Base-by-base conservation (phyloP, 2,329 filamentous ascomycete species). In the Aureobasidium sp. region DNA sequence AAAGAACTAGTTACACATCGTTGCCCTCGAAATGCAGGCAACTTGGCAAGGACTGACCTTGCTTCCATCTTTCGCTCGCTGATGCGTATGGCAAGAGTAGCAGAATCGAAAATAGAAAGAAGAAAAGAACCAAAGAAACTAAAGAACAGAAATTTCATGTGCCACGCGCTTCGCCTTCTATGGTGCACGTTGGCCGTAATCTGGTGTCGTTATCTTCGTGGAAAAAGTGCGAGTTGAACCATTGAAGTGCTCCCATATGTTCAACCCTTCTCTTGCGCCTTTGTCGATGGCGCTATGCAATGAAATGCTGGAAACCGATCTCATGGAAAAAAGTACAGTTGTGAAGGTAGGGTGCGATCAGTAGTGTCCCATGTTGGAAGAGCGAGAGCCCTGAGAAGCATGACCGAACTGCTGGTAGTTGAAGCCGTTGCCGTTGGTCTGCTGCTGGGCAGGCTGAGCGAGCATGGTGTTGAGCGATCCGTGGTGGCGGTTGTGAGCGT, bases 391-490 rank as follows among this genome's bases (percentile, higher is more conserved):
- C 14, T 32, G 61, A n/a, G 61, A 37, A 47, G 27, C 48, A 21
- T 49, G 61, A 10, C 61, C 61, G 7, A 53, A 34, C n/a, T 39
- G 47, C 39, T 30, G n/a, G 48, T 42, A 59, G n/a, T 39, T 48
- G 16, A 59, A 55, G 21, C 36, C 45, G 25, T 45, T 59, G 47
- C 61, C 61, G 21, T 62, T 62, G 36, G 29, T 27, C 37, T 48
- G 41, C 41, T 61, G 50, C 48, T 61, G 59, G 32, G 21, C n/a
- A 25, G 59, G 25, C 45, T 59, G 54, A 11, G 48, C 48, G 36
- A 62, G 36, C 61, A 62, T 62, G 53, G 41, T 51, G 61, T 51
- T 51, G 41, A 59, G n/a, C 9, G 61, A 48, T 32, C 44, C 53
- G 13, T 53, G 44, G 37, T 47, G 37, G 37, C 54, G 61, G 21